Conservation (phyloP, 1,284 basidiomycete genomes). For the Sanghuangporus sanghuang region DNA sequence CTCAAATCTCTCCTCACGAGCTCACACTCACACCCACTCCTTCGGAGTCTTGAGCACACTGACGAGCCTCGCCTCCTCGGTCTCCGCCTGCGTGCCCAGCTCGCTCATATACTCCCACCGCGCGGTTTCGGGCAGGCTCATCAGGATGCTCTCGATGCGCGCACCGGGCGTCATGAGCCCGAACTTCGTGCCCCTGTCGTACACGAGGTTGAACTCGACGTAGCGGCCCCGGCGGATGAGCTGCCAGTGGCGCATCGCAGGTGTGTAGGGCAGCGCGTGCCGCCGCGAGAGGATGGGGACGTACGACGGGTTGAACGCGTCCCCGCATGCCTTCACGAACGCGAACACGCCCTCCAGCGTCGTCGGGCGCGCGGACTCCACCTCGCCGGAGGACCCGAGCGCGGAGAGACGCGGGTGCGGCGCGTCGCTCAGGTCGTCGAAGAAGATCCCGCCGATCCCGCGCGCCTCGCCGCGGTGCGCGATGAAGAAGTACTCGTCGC, state of each 20-base stretch:
- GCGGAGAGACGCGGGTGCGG: conserved; percentile 50
- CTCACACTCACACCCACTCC: conserved; percentile 58
- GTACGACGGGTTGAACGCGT: conserved; percentile 86
- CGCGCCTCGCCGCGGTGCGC: conserved; percentile 88
- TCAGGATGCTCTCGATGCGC: conserved; percentile 88
- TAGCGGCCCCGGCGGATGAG: conserved; percentile 84
- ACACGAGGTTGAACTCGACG: conserved; percentile 92
- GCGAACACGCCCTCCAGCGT: conserved; percentile 68
- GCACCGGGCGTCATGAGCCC: conserved; percentile 89
- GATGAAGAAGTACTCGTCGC: conserved; percentile 96
- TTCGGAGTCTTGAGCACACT: conserved; percentile 65
- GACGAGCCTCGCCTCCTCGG: conserved; percentile 68
- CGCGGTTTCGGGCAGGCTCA: conserved; percentile 87
- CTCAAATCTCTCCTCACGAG: no score
- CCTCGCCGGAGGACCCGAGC: background rate
- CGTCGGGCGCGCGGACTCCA: conserved; percentile 40
- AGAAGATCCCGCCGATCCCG: conserved; percentile 95
- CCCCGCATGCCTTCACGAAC: conserved; percentile 66
- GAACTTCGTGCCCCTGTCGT: conserved; percentile 85
- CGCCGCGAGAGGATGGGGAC: conserved; percentile 74
- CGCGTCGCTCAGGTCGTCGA: conserved; percentile 79
- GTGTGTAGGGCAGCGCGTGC: conserved; percentile 50
- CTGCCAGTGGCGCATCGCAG: conserved; percentile 81
- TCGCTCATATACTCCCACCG: conserved; percentile 94
- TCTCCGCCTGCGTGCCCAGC: conserved; percentile 61